Evolutionary conservation across 805 yeast genomes (phyloP), one percentile per base, ranked within the genome.

Genomic region (Lipomyces yamadae): DNA sequence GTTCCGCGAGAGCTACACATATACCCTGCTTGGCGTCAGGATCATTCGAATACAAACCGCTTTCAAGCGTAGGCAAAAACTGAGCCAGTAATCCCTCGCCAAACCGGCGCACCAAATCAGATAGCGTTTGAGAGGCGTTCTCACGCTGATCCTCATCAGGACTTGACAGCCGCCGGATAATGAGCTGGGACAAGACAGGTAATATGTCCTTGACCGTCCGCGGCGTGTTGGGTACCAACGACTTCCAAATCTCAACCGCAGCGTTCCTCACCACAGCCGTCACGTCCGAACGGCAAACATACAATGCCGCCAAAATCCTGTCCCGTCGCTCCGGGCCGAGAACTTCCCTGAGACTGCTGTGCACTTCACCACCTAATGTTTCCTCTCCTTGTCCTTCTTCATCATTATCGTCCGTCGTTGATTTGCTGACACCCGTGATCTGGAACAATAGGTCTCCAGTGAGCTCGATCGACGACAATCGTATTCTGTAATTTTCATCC

Each of bases 211-310:
- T 94, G 58, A 95, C 89, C 2, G 97, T 91, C 75, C 90, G 87
- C 55, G 99, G 98, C 30, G 99, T 95, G 77, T 95, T 95, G 58
- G 97, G 90, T 61, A 95, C 98, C 75, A 95, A 82, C 0, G 97
- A 92, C 80, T 93, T 93, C 99, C 99, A 95, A 58, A 95, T 92
- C 74, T 95, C 97, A 67, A 91, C 86, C 11, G 98, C 88, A 33
- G 96, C 90, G 71, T 87, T 87, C 74, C 99, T 88, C 34, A 95
- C 99, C 71, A 88, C 83, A 72, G 91, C 91, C 50, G 95, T 85
- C 52, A 88, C 85, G 81, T 95, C 99, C 13, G 97, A 91, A 78
- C 99, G 92, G 78, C 98, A 93, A 42, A 95, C 87, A 78, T 92
- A 95, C 72, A 95, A 81, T n/a, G 93, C 82, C 0, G 98, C 85